These are phyloP conservation scores for Zygosaccharomyces lentus DNA, from an alignment of 805 yeast genomes.

Conservation along the genomic window DNA sequence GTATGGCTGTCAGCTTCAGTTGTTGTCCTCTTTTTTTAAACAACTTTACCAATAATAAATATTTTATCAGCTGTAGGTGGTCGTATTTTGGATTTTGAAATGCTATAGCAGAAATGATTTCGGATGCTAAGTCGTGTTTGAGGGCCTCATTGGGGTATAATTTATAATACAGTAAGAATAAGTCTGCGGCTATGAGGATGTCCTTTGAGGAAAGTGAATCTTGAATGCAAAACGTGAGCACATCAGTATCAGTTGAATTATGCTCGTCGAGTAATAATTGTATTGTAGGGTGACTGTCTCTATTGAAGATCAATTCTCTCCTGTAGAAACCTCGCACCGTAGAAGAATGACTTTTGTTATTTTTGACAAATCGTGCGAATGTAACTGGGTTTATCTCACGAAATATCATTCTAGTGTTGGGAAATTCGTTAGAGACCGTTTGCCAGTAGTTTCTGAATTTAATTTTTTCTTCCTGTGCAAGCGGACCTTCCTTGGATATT, in stretches of 20 bases:
- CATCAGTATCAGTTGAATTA: conserved; percentile 6
- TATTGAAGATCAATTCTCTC: conserved; percentile 12
- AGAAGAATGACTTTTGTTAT: conserved; percentile 8
- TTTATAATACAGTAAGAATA: conserved; percentile 20
- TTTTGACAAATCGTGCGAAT: conserved; percentile 6
- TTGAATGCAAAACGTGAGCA: conserved; percentile 18
- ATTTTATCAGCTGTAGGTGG: conserved; percentile 16
- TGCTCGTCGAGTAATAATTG: background rate
- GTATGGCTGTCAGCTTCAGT: conserved; percentile 11
- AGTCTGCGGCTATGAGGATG: conserved; percentile 20
- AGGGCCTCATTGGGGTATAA: conserved; percentile 10
- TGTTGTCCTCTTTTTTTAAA: conserved; percentile 2
- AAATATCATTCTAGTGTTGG: conserved; percentile 1
- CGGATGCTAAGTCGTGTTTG: conserved; percentile 6
- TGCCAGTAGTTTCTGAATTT: conserved; percentile 9
- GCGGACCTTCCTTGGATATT: background rate
- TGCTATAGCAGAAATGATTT: conserved; percentile 20
- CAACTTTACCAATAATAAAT: conserved; percentile 13
- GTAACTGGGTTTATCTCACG: background rate
- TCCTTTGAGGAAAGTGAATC: conserved; percentile 19
- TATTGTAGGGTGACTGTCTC: background rate
- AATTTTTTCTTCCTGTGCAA: conserved; percentile 2
- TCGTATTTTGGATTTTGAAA: conserved; percentile 24
- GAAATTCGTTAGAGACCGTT: background rate
- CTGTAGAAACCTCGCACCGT: conserved; percentile 14